Evolutionary conservation across 768 basidiomycete species (phyloP).

Genomic region (Cubamyces lactineus): DNA sequence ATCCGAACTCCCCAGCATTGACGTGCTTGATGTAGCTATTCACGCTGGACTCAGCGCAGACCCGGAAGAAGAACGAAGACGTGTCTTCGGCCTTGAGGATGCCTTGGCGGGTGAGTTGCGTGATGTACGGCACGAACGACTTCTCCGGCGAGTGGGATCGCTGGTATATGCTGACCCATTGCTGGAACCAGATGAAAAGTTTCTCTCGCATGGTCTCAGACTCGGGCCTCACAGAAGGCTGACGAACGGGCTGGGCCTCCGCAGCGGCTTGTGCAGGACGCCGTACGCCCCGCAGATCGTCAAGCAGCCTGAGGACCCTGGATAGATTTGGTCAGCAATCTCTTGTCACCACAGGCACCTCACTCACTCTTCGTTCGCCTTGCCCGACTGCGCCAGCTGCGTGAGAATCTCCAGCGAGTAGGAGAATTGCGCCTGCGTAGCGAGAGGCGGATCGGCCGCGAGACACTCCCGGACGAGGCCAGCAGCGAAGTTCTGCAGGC

Average conservation of each 20-base stretch:
- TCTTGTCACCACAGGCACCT: not conserved
- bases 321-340: slow-evolving; percentile 13
- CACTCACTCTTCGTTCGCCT: slow-evolving; percentile 85
- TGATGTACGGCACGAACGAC: slow-evolving; percentile 94
- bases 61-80: slow-evolving; percentile 97
- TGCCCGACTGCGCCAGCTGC: slow-evolving; percentile 71
- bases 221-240: slow-evolving; percentile 65
- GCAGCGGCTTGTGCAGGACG: slow-evolving; percentile 46
- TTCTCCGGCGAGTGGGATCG: slow-evolving; percentile 90
- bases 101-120: slow-evolving; percentile 95
- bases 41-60: slow-evolving; percentile 93
- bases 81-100: slow-evolving; percentile 95
- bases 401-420: slow-evolving; percentile 81
- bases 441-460: slow-evolving; percentile 77
- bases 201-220: slow-evolving; percentile 77
- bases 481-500: slow-evolving; percentile 78
- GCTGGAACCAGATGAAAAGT: slow-evolving; percentile 80
- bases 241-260: slow-evolving; percentile 43
- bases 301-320: slow-evolving; percentile 73
- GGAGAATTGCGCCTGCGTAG: slow-evolving; percentile 77
- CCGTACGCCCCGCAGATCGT: slow-evolving; percentile 76
- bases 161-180: slow-evolving; percentile 97
- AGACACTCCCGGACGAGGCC: slow-evolving; percentile 86
- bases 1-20: slow-evolving; percentile 69
- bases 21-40: slow-evolving; percentile 82